Percentiles rank a stretch among this genome's conserved stretches.
These are phyloP conservation scores for Oryza glaberrima DNA, from an alignment of 176 grass and related monocot genomes.

Conservation along the genomic window DNA sequence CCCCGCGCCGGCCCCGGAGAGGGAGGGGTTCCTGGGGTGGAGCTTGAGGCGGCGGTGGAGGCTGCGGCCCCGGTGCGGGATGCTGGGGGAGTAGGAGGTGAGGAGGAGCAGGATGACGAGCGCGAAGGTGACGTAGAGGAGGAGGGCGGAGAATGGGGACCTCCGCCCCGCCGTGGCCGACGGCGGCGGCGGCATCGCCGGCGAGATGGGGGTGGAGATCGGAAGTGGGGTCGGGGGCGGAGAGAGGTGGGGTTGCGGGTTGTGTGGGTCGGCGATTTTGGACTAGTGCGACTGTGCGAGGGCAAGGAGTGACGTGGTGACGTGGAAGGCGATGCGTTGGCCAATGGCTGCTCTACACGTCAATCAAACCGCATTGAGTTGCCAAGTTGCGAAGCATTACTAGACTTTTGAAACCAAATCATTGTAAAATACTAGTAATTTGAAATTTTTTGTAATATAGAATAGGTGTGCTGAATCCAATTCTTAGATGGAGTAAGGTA, in stretches of 20 bases:
- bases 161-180: slow-evolving; percentile 26
- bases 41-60: slow-evolving; percentile 77
- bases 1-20: not conserved
- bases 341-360: not conserved
- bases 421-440: too few species aligned
- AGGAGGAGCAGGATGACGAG: slow-evolving; percentile 61
- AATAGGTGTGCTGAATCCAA: too few species aligned
- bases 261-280: not conserved
- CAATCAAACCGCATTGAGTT: not conserved
- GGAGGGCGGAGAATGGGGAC: slow-evolving; percentile 29
- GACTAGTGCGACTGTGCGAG: too few species aligned
- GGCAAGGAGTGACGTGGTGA: not conserved
- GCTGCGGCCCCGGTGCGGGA: slow-evolving; percentile 35
- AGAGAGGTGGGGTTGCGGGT: not conserved
- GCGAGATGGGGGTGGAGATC: slow-evolving; percentile 32
- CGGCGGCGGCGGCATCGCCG: slow-evolving; percentile 30
- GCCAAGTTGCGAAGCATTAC: too few species aligned
- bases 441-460: too few species aligned
- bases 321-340: not conserved
- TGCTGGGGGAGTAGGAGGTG: slow-evolving; percentile 43
- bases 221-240: not conserved
- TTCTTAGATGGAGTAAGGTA: too few species aligned
- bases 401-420: too few species aligned
- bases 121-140: slow-evolving; percentile 53
- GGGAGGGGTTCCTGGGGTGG: slow-evolving; percentile 39